Evolutionary conservation across 176 grass and related monocot genomes (phyloP).

Genomic region (Phyllostachys edulis): DNA sequence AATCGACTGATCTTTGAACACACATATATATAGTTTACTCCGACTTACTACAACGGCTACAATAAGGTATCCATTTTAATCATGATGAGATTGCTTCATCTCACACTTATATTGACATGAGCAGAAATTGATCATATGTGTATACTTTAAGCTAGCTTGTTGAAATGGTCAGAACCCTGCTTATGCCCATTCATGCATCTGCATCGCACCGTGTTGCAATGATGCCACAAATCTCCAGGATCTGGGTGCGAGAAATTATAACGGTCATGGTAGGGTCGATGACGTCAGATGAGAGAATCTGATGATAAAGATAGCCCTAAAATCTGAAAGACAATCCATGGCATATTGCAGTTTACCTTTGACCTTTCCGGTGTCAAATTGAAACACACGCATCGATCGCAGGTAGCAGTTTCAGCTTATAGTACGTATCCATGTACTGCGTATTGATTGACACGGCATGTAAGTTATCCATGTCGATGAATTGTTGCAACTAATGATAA

Average conservation of each 20-base stretch:
- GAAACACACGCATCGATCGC: not conserved
- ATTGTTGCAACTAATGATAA: not conserved
- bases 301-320: not conserved
- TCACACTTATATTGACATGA: not conserved
- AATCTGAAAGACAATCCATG: conserved; percentile 9
- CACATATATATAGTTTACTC: not conserved
- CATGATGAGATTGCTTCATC: not conserved
- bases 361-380: not conserved
- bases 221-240: conserved; percentile 19
- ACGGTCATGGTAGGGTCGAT: not conserved
- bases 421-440: not conserved
- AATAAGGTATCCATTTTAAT: not conserved
- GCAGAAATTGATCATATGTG: not conserved
- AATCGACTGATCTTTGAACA: no score
- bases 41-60: not conserved
- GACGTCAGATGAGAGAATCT: no score
- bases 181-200: not conserved
- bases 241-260: not conserved
- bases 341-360: not conserved
- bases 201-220: not conserved
- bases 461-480: not conserved
- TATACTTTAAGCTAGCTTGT: not conserved
- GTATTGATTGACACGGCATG: not conserved
- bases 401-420: not conserved
- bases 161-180: not conserved